Base-by-base conservation (phyloP, 2,329 filamentous ascomycete genomes). In the Trichophyton schoenleinii region DNA sequence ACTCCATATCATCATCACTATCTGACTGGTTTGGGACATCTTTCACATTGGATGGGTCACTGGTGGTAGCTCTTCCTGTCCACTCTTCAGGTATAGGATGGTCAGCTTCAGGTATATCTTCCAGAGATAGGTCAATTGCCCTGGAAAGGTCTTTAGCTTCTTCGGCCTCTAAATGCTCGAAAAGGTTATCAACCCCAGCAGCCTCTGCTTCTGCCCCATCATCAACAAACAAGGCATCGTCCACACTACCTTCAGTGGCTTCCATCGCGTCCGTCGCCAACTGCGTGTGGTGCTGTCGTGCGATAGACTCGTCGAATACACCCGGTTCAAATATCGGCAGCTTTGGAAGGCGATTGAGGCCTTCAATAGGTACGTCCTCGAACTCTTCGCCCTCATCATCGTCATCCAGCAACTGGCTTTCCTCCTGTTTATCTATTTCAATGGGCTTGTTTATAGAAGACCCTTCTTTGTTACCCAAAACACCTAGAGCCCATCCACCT, bases 401-500 rank as follows among this genome's bases (percentile, higher is more conserved):
- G 3, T 84, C 79, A 1, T 83, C 78, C 1, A 79, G 78, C 58
- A 83, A 80, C 28, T 83, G 81, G 9, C 72, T 69, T 38, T 72
- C 68, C 79, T 78, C 67, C 82, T 80, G 60, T 78, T 74, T 83
- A 70, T 99, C 94, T 18, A 99, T 83, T 70, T 97, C 91, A 63
- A 99, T 97, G 0, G 94, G 92, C 71, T 91, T 95, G 64, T 91
- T 87, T 31, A 84, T 83, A 64, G 89, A 82, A 2, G 89, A 91
- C 49, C 86, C 81, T 58, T 94, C 84, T 65, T 88, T 95, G 63
- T 86, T 89, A 64, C 87, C 91, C 22, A 99, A 91, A 28, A 99
- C 94, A 59, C 94, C 94, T 4, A 99, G 77, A 0, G 92, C 92
- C 91, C 91, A 99, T 3, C 94, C 94, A 53, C 94, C 94, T 71